Conservation (phyloP, 345 rosid species). For the Bretschneidera sinensis region DNA sequence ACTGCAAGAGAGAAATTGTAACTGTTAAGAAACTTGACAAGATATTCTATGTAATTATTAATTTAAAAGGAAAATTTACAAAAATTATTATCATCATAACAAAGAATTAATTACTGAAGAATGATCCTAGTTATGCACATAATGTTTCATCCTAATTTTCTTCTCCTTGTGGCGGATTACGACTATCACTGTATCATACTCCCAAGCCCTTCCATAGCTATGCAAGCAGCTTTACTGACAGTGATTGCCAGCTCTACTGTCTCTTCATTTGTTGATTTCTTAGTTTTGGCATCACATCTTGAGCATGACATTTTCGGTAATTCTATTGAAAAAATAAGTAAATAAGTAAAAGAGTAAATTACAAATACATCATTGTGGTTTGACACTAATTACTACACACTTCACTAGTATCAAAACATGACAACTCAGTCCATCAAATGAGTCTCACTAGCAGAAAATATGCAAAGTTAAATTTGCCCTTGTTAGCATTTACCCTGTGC, state of each 20-base stretch:
- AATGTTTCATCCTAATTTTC: background rate
- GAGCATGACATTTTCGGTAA: slow-evolving; percentile 1
- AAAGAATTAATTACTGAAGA: background rate
- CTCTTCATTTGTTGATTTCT: slow-evolving; percentile 2
- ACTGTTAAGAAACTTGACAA: background rate
- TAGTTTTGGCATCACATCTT: background rate
- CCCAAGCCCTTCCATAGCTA: background rate
- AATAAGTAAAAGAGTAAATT: too few relatives aligned
- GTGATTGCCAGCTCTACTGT: background rate
- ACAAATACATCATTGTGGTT: too few relatives aligned
- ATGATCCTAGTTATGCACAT: background rate
- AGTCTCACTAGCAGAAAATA: too few relatives aligned
- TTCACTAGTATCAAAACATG: too few relatives aligned
- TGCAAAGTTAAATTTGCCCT: too few relatives aligned
- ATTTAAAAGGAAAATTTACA: too few relatives aligned
- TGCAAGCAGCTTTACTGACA: background rate
- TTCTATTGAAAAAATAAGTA: background rate
- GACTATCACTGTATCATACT: background rate
- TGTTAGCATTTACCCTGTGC: too few relatives aligned
- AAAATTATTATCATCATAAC: background rate
- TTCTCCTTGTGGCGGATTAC: background rate
- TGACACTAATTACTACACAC: too few relatives aligned
- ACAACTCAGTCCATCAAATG: too few relatives aligned
- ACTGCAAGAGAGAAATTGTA: slow-evolving; percentile 41
- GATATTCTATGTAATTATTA: too few relatives aligned